Evolutionary conservation across 202 grass and related monocot species (phyloP), one percentile per base, ranked within the genome.

Genomic region (Carex sylvatica): DNA sequence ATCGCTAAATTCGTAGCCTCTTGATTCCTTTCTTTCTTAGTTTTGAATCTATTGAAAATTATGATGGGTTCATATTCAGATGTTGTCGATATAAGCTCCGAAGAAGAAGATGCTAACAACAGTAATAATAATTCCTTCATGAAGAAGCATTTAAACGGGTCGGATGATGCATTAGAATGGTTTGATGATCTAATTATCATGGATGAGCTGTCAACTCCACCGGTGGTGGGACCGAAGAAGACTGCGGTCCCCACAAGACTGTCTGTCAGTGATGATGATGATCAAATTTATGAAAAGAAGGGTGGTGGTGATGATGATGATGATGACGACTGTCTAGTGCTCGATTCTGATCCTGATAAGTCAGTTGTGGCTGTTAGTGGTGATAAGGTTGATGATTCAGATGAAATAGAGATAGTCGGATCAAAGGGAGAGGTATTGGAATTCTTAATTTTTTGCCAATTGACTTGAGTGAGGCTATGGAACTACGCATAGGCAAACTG

Each of bases 1-100:
- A 56, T 28, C n/a, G 51, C 26, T 12, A 38, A 47, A 49, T 23
- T 49, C 10, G 19, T 68, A 18, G 31, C 65, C 28, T 77, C n/a
- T 13, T 77, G 42, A 77, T 77, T 26, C 2, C 7, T 79, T 67
- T 46, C 38, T 65, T 30, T 75, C 38, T 58, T 28, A 38, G 71
- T 23, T 13, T 65, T 58, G 12, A 40, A 69, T 64, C 19, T 51
- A 5, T 66, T 91, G 56, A 26, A 35, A 56, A 9, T 36, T 61
- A 56, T 74, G 62, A 95, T 92, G 96, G 86, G 80, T 15, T 71
- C 80, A 15, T 84, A 35, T 40, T 56, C 40, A 22, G 85, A 61
- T 80, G 24, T 92, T 56, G 91, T 99, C 70, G 96, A 99, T 0
- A 91, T 99, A 70, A 96, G 96, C 88, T 99, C 96, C n/a, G 96